Evolutionary conservation across 306 rosid species (phyloP), one percentile per base, ranked within the genome.

Genomic region (Alnus glutinosa): DNA sequence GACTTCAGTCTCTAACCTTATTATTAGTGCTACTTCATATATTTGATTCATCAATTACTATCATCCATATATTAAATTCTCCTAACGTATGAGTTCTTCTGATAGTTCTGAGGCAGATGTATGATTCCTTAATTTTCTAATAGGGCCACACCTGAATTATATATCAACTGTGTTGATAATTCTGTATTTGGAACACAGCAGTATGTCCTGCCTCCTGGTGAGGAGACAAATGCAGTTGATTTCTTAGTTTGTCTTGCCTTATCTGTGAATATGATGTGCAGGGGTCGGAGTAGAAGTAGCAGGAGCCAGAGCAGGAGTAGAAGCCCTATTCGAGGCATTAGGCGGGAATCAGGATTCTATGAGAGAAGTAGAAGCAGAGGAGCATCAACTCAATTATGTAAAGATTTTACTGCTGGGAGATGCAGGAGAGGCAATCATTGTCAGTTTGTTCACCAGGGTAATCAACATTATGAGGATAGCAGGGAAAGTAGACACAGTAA

Each of bases 341-440:
- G 89, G 83, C 79, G 88, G 83, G 99, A 93, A 75, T 84, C 96
- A 14, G 92, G 87, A 78, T 75, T 77, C 58, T 81, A 80, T 77
- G 97, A 89, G 81, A 93, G 93, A 87, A 90, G 80, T 70, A 90
- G 91, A 83, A 86, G 80, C 80, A 87, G 97, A 81, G 93, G 93
- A 74, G 83, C 84, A 44, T 85, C 90, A 3, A 71, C 79, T 50
- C 98, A 87, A 75, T 66, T 86, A 54, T 93, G 99, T 85, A 88
- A 89, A 88, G 98, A 95, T 81, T 95, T 91, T 82, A 66, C 80
- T 44, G 83, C 87, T 79, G 99, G 98, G 55, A 93, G 89, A 84
- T 95, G 99, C 86, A 89, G 99, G 83, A 86, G 96, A 88, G 98
- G 97, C 54, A 84, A 81, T 74, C 88, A 77, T 72, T 92, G 98